Base-by-base conservation (phyloP, 306 rosid genomes). In the Cucurbita moschata region DNA sequence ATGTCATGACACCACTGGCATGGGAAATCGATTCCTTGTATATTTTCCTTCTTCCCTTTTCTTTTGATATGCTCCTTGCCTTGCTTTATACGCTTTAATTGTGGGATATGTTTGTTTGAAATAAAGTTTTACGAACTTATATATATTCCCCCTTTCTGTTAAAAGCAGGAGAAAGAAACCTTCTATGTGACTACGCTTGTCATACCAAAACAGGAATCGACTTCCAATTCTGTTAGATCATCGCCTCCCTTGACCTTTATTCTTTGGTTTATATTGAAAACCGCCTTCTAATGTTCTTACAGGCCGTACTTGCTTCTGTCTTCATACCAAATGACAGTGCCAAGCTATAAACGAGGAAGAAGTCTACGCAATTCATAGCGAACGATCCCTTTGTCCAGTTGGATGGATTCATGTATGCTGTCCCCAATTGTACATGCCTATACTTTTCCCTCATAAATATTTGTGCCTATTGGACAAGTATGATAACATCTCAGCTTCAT, bases 371-470 rank as follows among this genome's bases (percentile, higher is more conserved):
- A 86, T 92, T 76, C 92, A 86, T 65, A 86, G 81, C 56, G 92
- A 92, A 50, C 72, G 78, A 75, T 88, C 96, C 68, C 94, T 89
- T 79, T 79, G 74, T 64, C 95, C 95, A 38, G 87, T 86, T 15
- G 97, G 96, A 83, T 89, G 97, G 96, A 92, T 92, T 75, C 95
- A 89, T 88, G 97, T 88, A 89, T 18, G 88, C 30, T 7, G 19
- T 4, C 54, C 35, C 54, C 35, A 21, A 53, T 53, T 16, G 35
- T 30, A 53, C 6, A 15, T 15, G 18, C 63, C 14, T n/a, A 58
- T 44, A 44, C 49, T 9, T 59, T 47, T 46, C 10, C 57, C 59
- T 54, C 59, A 18, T 53, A 53, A 53, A 53, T 53, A n/a, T 53
- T 16, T 42, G 49, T 44, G 49, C 12, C 10, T 9, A n/a, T 54